These are phyloP conservation scores for Aegilops bicornis DNA, from an alignment of 176 grass and related monocot species.

Conservation along the genomic window DNA sequence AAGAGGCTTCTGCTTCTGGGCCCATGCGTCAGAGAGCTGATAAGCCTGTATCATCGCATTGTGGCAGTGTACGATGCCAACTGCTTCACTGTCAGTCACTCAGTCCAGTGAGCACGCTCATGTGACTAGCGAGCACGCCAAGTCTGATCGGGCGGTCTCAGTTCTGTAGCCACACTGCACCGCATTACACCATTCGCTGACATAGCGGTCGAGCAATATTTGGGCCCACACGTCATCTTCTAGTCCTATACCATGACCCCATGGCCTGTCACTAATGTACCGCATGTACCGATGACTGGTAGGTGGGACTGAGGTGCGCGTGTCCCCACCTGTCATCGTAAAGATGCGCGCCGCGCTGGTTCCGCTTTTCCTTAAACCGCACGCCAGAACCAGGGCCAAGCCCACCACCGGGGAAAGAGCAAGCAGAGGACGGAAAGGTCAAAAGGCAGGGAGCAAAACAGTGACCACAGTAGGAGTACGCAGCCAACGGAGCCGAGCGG, in stretches of 20 bases:
- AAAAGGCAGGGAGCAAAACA: not conserved
- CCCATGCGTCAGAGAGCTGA: not conserved
- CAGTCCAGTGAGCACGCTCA: slow-evolving; percentile 16
- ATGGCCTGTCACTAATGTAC: not conserved
- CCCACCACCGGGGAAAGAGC: slow-evolving; percentile 17
- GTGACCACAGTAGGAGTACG: not conserved
- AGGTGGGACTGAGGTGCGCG: fast-evolving
- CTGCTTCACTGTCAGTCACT: slow-evolving; percentile 12
- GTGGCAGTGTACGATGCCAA: slow-evolving; percentile 4
- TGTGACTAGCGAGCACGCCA: slow-evolving; percentile 24
- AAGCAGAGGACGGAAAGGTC: slow-evolving; percentile 35
- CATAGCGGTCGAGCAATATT: fast-evolving
- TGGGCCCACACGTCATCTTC: slow-evolving; percentile 9
- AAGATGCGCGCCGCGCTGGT: not conserved
- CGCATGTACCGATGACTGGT: fast-evolving
- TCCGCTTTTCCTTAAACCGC: slow-evolving; percentile 45
- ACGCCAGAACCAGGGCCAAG: slow-evolving; percentile 35
- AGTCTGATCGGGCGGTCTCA: not conserved
- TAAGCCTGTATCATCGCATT: not conserved
- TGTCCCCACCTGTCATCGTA: not conserved
- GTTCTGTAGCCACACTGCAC: not conserved
- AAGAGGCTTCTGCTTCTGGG: not conserved
- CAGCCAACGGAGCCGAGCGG: not conserved
- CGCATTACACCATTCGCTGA: not conserved
- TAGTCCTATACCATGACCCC: not conserved